A percentile compares a stretch with the other conserved stretches of the same genome.
These are phyloP conservation scores for Colletotrichum navitas DNA, from an alignment of 2,329 filamentous ascomycete genomes.

Conservation along the genomic window DNA sequence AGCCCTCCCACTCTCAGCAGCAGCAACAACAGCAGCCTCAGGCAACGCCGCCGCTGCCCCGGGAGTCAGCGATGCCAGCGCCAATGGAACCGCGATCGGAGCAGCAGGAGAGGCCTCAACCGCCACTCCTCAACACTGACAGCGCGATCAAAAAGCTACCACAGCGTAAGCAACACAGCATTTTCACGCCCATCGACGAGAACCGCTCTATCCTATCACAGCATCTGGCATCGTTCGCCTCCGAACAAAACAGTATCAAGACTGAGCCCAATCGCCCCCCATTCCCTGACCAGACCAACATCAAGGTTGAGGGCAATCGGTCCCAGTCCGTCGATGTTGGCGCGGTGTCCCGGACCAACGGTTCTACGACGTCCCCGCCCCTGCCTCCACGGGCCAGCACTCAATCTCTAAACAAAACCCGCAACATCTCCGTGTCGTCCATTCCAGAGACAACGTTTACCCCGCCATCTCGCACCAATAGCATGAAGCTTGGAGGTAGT, in stretches of 20 bases:
- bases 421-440: constrained; percentile 68
- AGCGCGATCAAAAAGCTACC: constrained; percentile 72
- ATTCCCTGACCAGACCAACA: constrained; percentile 38
- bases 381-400: constrained; percentile 64
- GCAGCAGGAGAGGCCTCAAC: constrained; percentile 60
- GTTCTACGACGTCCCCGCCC: constrained; percentile 68
- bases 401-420: constrained; percentile 61
- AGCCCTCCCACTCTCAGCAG: constrained; percentile 48
- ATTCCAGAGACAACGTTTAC: constrained; percentile 74
- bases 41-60: constrained; percentile 57
- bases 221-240: constrained; percentile 77
- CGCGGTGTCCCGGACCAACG: constrained; percentile 62
- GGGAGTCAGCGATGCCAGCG: constrained; percentile 64
- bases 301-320: constrained; percentile 55
- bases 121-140: constrained; percentile 64
- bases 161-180: constrained; percentile 87
- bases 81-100: constrained; percentile 62
- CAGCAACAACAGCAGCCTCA: constrained; percentile 56
- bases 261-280: constrained; percentile 49
- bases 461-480: constrained; percentile 84
- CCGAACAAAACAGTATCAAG: constrained; percentile 61
- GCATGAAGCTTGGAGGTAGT: constrained; percentile 73
- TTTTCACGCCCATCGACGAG: constrained; percentile 97
- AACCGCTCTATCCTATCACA: constrained; percentile 89
- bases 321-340: constrained; percentile 76